Evolutionary conservation across 306 rosid genomes (phyloP).

Genomic region (Cucurbita pepo): DNA sequence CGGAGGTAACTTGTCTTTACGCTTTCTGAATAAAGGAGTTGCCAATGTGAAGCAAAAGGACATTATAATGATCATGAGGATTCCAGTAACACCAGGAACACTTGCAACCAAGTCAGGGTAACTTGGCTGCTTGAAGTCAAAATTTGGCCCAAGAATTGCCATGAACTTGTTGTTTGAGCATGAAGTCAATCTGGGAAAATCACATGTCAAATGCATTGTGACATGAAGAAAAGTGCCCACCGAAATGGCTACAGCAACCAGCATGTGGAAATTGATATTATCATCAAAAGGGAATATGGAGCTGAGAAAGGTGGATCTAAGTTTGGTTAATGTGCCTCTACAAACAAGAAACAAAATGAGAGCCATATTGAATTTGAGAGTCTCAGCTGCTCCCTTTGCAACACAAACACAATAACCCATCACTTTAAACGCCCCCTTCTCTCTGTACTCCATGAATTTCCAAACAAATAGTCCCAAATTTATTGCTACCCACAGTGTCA

Average conservation of each 20-base stretch:
- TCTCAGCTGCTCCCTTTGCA: conserved; percentile 66
- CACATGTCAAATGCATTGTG: conserved; percentile 28
- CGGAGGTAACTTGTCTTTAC: conserved; percentile 23
- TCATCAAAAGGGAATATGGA: conserved; percentile 45
- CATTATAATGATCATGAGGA: conserved; percentile 42
- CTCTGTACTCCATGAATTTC: conserved; percentile 32
- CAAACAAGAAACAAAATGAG: conserved; percentile 50
- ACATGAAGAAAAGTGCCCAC: conserved; percentile 33
- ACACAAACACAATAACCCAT: conserved; percentile 47
- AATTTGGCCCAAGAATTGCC: conserved; percentile 11
- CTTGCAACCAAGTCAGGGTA: conserved; percentile 21
- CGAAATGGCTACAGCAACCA: conserved; percentile 29
- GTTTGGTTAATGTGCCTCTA: conserved; percentile 35
- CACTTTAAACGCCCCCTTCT: conserved; percentile 24
- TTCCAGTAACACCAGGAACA: conserved; percentile 33
- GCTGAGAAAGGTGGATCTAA: conserved; percentile 29
- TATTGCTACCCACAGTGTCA: conserved; percentile 30
- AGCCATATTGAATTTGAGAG: conserved; percentile 66
- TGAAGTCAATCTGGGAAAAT: conserved; percentile 33
- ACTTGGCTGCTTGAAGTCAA: conserved; percentile 23
- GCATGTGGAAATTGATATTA: conserved; percentile 41
- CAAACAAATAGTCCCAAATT: conserved; percentile 26
- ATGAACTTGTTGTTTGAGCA: conserved; percentile 19
- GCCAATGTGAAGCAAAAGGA: conserved; percentile 44
- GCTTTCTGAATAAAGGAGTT: conserved; percentile 41